Evolutionary conservation across 129 eudicot genomes (phyloP), one percentile per base, ranked within the genome.

Genomic region (Lactuca saligna): DNA sequence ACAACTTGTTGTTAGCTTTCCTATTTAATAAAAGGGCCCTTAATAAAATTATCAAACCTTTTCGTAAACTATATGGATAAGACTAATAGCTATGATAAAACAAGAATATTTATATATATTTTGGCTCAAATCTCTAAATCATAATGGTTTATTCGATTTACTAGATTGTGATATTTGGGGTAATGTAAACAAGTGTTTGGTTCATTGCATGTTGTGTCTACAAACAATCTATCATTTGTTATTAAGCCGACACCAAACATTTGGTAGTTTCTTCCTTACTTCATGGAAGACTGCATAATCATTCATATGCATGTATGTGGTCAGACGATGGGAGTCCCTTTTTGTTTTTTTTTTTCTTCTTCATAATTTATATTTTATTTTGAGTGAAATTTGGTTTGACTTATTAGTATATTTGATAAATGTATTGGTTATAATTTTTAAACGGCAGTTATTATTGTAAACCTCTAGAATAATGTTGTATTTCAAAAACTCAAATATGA

Each of bases 121-220:
- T 55, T 70, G 12, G 66, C 60, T 42, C 74, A 70, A 70, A 71
- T 71, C 49, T 71, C 56, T 53, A 51, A 38, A 65, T 65, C 13
- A 65, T 7, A 65, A 42, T 44, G 66, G 49, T 70, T 57, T 31
- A 70, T 58, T 44, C 53, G 51, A 57, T 41, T 76, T 15, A 48
- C 67, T 76, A 76, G 81, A 76, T 76, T 76, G 69, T 76, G 75
- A 76, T 76, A 62, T 69, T 61, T 76, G 41, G 81, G 81, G 69
- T 20, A 61, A 31, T 42, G 81, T 42, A 76, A 76, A 69, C 75
- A 69, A 69, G 54, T 54, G 54, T 53, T 54, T 33, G 75, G 81
- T 69, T 69, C 81, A 76, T 62, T 69, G 81, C 34, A 76, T 69
- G 64, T 76, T 62, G 80, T 76, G 39, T 61, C 17, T 61, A 41